These are phyloP conservation scores for Populus ilicifolia DNA, from an alignment of 345 rosid genomes.

Conservation along the genomic window DNA sequence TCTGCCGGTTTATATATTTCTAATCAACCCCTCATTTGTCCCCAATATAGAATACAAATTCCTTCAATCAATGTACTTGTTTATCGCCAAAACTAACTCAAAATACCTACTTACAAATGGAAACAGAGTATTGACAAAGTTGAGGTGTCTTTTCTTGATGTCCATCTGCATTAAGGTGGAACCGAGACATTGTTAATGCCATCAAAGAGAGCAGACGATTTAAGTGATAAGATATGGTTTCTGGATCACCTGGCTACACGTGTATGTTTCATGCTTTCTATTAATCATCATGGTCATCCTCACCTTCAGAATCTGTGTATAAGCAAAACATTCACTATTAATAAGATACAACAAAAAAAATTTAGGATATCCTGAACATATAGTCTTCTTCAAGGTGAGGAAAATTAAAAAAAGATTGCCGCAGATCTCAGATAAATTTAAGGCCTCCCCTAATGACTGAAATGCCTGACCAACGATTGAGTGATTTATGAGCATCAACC, in stretches of 20 bases:
- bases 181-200: background rate
- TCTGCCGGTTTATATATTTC: background rate
- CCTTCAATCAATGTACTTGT: background rate
- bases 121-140: background rate
- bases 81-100: background rate
- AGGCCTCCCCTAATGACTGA: background rate
- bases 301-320: constrained; percentile 76
- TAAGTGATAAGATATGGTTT: no score
- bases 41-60: background rate
- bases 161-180: background rate
- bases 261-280: background rate
- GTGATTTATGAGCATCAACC: no score
- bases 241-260: background rate
- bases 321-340: no score
- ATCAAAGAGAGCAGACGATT: background rate
- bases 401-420: no score
- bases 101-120: background rate
- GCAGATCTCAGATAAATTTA: background rate
- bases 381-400: background rate
- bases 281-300: constrained; percentile 70
- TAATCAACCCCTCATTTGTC: background rate
- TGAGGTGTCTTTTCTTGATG: background rate
- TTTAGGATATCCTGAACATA: background rate
- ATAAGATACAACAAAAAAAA: background rate
- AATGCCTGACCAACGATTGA: background rate